A percentile compares a stretch with the other conserved stretches of the same genome.
Conservation (phyloP, 768 basidiomycete species). For the Auricularia sp. region DNA sequence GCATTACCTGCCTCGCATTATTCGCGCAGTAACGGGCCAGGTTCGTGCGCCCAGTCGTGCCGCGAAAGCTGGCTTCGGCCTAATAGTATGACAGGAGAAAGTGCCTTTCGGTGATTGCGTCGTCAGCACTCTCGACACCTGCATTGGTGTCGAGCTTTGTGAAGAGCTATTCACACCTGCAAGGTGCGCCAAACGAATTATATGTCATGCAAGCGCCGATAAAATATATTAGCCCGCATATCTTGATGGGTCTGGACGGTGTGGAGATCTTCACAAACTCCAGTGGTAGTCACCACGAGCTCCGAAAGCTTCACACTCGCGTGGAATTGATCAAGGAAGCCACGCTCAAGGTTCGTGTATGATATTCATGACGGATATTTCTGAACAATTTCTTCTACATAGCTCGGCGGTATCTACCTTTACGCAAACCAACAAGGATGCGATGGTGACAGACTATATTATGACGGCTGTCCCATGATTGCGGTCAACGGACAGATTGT, state of each 20-base stretch:
- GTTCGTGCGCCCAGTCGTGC: slow-evolving; percentile 27
- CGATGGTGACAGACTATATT: slow-evolving; percentile 95
- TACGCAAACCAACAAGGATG: slow-evolving; percentile 99
- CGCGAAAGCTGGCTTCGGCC: background rate
- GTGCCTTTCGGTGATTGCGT: slow-evolving; percentile 96
- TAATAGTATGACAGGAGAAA: slow-evolving; percentile 41
- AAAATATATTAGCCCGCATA: slow-evolving; percentile 64
- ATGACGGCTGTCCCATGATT: slow-evolving; percentile 95
- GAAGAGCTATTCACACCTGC: slow-evolving; percentile 96
- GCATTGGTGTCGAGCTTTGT: slow-evolving; percentile 93
- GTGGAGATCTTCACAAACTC: slow-evolving; percentile 99
- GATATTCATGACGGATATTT: no score
- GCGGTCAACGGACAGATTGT: slow-evolving; percentile 87
- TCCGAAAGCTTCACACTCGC: slow-evolving; percentile 86
- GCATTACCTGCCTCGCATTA: slow-evolving; percentile 82
- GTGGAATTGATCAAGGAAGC: slow-evolving; percentile 96
- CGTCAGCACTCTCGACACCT: slow-evolving; percentile 86
- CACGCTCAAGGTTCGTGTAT: slow-evolving; percentile 64
- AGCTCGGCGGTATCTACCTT: slow-evolving; percentile 94
- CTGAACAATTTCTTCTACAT: background rate
- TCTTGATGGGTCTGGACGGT: slow-evolving; percentile 94
- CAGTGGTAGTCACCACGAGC: slow-evolving; percentile 94
- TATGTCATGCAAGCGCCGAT: background rate
- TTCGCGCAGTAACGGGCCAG: slow-evolving; percentile 82
- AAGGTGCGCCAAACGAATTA: slow-evolving; percentile 43